Base-by-base conservation (phyloP, 257 asterid species). In the Marsdenia floribunda region DNA sequence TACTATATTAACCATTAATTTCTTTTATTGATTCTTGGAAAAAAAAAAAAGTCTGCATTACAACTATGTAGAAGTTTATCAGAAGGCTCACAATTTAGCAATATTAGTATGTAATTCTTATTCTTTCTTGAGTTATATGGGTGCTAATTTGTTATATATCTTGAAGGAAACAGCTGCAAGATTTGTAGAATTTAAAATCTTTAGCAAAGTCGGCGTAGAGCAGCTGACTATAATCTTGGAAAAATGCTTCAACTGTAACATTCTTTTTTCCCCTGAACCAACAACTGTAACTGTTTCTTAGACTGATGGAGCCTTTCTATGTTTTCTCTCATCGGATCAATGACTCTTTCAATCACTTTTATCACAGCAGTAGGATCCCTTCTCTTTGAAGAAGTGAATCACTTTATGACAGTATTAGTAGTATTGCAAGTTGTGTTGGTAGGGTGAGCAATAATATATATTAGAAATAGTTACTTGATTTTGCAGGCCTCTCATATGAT, bases 401-500 rank as follows among this genome's bases (percentile, higher is more conserved):
- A 4, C 4, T 29, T 1, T 0, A 29, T 29, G 33, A 29, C 0
- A 29, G 33, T 29, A 29, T 29, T 29, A 29, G 33, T 29, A 29
- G 33, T 29, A 29, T 29, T 29, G 33, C 33, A 29, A 29, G 33
- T n/a, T n/a, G n/a, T n/a, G n/a, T n/a, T n/a, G n/a, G n/a, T 29
- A 29, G 33, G 33, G 33, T 29, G 33, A 29, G 33, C 33, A 0
- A 55, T 72, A 13, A 57, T 1, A 22, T 42, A 35, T 64, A 38
- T 35, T 61, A 42, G 14, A 16, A 37, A 61, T 5, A 37, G 35
- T 44, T 61, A 33, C 63, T n/a, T 70, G 8, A 46, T 57, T 15
- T 77, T 80, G 75, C 82, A 91, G 98, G 98, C 55, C 90, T 93
- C 73, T 91, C 91, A 77, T 86, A 85, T 33, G 97, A 93, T 78